Conservation (phyloP, 2,329 filamentous ascomycete species). For the Fusarium sacchari region DNA sequence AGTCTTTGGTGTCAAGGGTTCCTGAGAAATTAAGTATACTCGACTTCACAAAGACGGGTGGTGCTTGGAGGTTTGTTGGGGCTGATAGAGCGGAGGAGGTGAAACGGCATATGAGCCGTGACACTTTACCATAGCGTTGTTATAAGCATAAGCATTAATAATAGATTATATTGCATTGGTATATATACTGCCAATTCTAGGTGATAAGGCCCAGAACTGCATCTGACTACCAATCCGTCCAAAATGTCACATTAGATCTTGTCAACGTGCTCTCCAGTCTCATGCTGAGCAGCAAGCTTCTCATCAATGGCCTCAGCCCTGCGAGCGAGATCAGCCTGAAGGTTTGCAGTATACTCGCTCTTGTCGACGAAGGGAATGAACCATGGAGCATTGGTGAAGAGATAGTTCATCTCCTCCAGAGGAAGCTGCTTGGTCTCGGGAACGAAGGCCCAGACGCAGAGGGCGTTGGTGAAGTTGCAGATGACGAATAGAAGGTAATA, state of each 20-base stretch:
- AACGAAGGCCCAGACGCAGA: constrained; percentile 70
- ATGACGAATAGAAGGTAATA: constrained; percentile 54
- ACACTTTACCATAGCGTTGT: constrained; percentile 56
- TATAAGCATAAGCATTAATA: not conserved
- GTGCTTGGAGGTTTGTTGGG: constrained; percentile 8
- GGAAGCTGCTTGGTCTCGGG: constrained; percentile 72
- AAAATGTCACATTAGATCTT: not conserved
- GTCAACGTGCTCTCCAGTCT: constrained; percentile 9
- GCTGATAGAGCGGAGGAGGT: not conserved
- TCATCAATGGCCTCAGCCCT: constrained; percentile 51
- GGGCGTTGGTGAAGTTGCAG: constrained; percentile 44
- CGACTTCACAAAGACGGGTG: not conserved
- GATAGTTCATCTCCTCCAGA: constrained; percentile 70
- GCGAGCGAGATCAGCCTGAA: constrained; percentile 63
- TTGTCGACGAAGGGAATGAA: constrained; percentile 18
- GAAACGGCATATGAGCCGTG: not conserved
- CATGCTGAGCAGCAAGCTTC: constrained; percentile 14
- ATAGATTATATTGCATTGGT: not conserved
- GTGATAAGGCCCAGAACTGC: not conserved
- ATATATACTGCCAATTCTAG: not conserved
- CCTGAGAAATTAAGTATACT: not conserved
- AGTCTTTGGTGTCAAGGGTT: not conserved
- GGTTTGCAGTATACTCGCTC: constrained; percentile 28
- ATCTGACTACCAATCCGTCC: not conserved
- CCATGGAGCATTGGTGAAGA: constrained; percentile 21